Percentiles rank a stretch among this genome's conserved stretches.
phyloP scores from a whole-genome alignment of 208 protist species.

The Sergeia podlipaevii region DNA sequence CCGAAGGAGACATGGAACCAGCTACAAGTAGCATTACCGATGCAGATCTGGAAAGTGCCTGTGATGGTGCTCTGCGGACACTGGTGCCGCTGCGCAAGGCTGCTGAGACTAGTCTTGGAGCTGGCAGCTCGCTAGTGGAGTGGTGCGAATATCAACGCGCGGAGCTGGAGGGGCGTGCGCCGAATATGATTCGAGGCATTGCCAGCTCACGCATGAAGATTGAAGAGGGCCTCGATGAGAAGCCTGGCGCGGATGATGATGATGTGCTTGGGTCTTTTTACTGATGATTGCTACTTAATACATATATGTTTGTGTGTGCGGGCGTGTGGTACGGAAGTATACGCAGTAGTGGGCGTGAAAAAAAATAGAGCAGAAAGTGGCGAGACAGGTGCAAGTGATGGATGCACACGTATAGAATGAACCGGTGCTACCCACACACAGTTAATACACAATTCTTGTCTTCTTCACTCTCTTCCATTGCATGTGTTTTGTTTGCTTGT shows the following conservation, averaged over 20 bases:
- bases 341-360: too few species aligned
- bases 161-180: slow-evolving; percentile 29
- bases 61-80: slow-evolving; percentile 16
- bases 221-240: background rate
- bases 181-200: background rate
- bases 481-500: too few species aligned
- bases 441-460: too few species aligned
- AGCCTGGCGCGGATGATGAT: slow-evolving; percentile 23
- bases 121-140: slow-evolving; percentile 28
- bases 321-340: too few species aligned
- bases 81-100: slow-evolving; percentile 36
- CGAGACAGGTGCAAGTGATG: too few species aligned
- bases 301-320: too few species aligned
- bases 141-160: slow-evolving; percentile 62
- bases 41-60: slow-evolving; percentile 4
- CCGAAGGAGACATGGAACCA: too few species aligned
- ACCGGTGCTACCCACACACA: too few species aligned
- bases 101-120: slow-evolving; percentile 36
- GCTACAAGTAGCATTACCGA: slow-evolving; percentile 3
- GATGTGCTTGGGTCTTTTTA: slow-evolving; percentile 50
- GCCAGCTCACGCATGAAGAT: background rate
- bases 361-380: too few species aligned
- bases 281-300: too few species aligned
- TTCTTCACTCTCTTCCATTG: too few species aligned
- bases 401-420: too few species aligned